Evolutionary conservation across 1,139 yeast species (phyloP), one percentile per base, ranked within the genome.

Genomic region (Keqinozyma sinolaborantium): DNA sequence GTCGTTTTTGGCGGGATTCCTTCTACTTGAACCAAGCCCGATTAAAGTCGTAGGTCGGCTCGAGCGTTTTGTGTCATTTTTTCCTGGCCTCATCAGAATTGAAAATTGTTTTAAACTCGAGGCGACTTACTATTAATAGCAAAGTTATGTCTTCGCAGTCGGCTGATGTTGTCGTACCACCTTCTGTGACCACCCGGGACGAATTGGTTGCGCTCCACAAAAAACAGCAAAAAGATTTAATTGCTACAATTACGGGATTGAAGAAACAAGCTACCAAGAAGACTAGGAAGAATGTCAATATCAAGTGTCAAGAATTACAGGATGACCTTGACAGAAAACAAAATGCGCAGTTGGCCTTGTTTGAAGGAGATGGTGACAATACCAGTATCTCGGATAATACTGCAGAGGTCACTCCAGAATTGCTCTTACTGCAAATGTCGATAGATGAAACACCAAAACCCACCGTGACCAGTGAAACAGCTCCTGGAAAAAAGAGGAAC

Each of bases 261-360:
- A 85, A 83, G 60, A 85, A 86, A 47, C 92, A 82, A 55, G 92
- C 92, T 3, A 78, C 86, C 13, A 86, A 86, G 53, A 80, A 87
- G 35, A 85, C 82, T 28, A 73, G 85, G 46, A 81, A 79, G 53
- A 66, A 63, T 30, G 74, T 79, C 4, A 45, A 64, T 41, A 65
- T 65, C 34, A 73, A 73, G 47, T 81, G 90, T 41, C 68, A 65
- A 28, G 76, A 70, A 30, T 44, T 86, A 59, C 86, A 84, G 47
- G 59, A 59, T 2, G 75, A 68, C 7, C 50, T 85, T 45, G 73
- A 73, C 35, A 47, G 41, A 15, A 70, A 62, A 36, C 95, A 86
- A 30, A 59, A 57, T 24, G 31, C 47, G 6, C 94, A 85, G 49
- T 30, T 82, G 15, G 31, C 28, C 2, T 42, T 41, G 23, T 32